These are phyloP conservation scores for Pyrenochaeta sp. DNA, from an alignment of 2,329 filamentous ascomycete species.

Conservation along the genomic window DNA sequence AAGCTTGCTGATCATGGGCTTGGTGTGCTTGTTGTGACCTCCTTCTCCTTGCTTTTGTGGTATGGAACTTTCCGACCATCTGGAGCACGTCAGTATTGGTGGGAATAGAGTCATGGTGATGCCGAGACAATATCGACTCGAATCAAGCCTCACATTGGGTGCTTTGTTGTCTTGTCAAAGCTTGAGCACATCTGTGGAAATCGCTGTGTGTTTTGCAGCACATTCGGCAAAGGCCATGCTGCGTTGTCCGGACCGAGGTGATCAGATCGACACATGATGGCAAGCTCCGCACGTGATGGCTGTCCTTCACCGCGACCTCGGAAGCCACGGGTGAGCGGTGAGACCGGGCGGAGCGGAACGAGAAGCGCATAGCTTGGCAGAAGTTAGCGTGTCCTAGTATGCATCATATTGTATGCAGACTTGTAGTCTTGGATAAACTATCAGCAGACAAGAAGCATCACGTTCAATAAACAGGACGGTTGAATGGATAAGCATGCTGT, in stretches of 20 bases:
- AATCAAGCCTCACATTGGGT: neutral
- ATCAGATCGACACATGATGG: neutral
- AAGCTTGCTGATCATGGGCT: neutral
- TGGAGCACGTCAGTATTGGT: neutral
- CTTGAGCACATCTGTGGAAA: neutral
- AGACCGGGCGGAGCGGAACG: slow-evolving; percentile 22
- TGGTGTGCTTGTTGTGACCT: neutral
- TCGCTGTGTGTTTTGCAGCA: neutral
- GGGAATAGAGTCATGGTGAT: neutral
- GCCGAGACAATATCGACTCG: neutral
- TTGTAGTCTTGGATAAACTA: neutral
- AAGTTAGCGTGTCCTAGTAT: slow-evolving; percentile 1
- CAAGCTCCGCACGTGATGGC: neutral
- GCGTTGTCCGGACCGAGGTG: neutral
- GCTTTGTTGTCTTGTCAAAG: neutral
- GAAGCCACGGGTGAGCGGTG: neutral
- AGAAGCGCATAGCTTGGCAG: slow-evolving; percentile 18
- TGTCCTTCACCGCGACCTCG: neutral
- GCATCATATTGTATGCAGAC: neutral
- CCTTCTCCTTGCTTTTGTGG: neutral
- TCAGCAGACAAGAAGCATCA: neutral
- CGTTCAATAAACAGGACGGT: neutral
- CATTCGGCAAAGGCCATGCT: no score
- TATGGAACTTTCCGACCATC: neutral
- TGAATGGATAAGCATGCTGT: neutral